These are phyloP conservation scores for Mortierella claussenii DNA, from an alignment of 192 early-diverging fungal species.

Conservation along the genomic window DNA sequence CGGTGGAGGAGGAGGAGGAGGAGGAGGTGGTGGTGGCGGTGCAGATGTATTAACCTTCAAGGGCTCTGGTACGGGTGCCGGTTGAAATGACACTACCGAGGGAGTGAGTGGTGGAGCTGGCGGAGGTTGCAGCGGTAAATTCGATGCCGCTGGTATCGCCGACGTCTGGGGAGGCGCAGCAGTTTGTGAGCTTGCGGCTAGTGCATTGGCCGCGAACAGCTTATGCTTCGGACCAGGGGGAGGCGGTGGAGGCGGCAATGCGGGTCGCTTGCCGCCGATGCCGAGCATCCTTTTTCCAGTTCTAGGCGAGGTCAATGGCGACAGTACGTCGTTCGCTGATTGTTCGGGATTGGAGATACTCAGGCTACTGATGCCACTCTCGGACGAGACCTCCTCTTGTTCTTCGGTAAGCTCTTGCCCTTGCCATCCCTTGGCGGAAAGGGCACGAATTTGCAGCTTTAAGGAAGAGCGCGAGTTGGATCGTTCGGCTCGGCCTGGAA, in stretches of 20 bases:
- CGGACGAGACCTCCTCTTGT: conserved; percentile 27
- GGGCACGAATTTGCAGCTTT: conserved; percentile 30
- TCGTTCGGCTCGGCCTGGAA: conserved; percentile 17
- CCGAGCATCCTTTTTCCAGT: conserved; percentile 20
- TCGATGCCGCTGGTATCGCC: not conserved
- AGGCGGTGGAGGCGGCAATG: conserved; percentile 14
- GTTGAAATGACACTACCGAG: not conserved
- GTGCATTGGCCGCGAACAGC: not conserved
- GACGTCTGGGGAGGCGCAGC: not conserved
- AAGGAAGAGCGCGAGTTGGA: conserved; percentile 26
- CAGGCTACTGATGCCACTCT: conserved; percentile 8
- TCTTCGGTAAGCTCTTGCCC: conserved; percentile 42
- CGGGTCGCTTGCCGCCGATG: conserved; percentile 26
- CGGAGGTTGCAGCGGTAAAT: conserved; percentile 7
- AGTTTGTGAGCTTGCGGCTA: not conserved
- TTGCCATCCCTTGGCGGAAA: conserved; percentile 46
- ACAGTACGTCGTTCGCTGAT: not conserved
- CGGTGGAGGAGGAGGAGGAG: conserved; percentile 8
- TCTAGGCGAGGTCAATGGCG: conserved; percentile 11
- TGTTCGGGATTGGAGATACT: conserved; percentile 13
- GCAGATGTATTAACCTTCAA: conserved; percentile 4
- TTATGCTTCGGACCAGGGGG: not conserved
- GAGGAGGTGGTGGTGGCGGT: conserved; percentile 28
- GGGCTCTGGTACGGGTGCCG: not conserved
- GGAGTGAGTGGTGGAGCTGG: not conserved